Percentiles rank a stretch among this genome's conserved stretches.
These are phyloP conservation scores for Metarhizium guizhouense DNA, from an alignment of 2,329 filamentous ascomycete species.

Conservation along the genomic window DNA sequence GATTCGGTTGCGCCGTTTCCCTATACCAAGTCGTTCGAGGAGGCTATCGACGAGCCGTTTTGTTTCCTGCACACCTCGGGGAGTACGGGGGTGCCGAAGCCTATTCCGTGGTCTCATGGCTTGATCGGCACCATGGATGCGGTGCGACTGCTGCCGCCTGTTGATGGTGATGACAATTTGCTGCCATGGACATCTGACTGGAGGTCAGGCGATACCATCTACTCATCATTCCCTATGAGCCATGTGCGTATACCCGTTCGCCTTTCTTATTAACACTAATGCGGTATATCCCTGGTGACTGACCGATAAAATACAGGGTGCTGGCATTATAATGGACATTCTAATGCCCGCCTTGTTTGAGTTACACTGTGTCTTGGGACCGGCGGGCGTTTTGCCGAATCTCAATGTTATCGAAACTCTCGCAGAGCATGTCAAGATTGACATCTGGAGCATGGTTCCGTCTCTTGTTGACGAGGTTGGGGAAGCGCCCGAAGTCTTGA, in stretches of 20 bases:
- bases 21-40: constrained; percentile 23
- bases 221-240: constrained; percentile 28
- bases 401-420: constrained; percentile 24
- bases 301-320: constrained; percentile 18
- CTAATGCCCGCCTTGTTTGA: constrained; percentile 26
- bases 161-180: constrained; percentile 18
- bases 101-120: constrained; percentile 25
- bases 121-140: constrained; percentile 27
- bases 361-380: constrained; percentile 27
- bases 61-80: constrained; percentile 33
- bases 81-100: constrained; percentile 32
- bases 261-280: background rate
- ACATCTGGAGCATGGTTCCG: constrained; percentile 29
- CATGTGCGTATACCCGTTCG: constrained; percentile 15
- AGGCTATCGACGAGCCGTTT: constrained; percentile 24
- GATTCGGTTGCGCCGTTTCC: constrained; percentile 12
- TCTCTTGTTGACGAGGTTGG: constrained; percentile 25
- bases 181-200: constrained; percentile 20
- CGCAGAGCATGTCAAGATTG: constrained; percentile 23
- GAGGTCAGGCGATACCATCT: constrained; percentile 20
- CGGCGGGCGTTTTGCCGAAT: constrained; percentile 24
- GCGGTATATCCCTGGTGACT: background rate
- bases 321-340: constrained; percentile 32
- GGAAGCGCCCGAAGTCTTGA: constrained; percentile 20
- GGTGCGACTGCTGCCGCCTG: constrained; percentile 22